phyloP scores from a whole-genome alignment of 345 rosid species.

The Durio zibethinus region DNA sequence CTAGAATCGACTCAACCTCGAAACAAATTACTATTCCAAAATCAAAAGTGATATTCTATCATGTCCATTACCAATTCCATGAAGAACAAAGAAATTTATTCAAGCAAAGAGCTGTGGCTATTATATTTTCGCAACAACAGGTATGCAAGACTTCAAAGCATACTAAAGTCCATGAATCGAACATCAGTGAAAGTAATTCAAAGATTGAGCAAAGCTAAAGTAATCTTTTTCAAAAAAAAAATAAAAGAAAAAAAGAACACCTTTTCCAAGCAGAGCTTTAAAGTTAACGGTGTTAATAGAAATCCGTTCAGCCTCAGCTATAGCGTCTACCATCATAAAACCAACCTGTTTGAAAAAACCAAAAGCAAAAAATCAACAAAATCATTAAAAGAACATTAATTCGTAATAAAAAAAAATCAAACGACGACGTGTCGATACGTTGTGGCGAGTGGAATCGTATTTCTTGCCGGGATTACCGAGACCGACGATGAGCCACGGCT shows the following conservation, averaged over 20 bases:
- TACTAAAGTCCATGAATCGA: not conserved
- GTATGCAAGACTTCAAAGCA: not conserved
- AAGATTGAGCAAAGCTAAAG: not conserved
- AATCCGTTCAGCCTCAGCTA: conserved; percentile 89
- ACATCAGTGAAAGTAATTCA: not conserved
- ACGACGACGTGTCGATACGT: conserved; percentile 31
- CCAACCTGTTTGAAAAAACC: conserved; percentile 39
- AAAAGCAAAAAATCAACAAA: not conserved
- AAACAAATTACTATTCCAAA: not conserved
- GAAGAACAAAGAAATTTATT: not conserved
- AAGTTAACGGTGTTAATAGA: conserved; percentile 55
- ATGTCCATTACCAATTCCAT: not conserved
- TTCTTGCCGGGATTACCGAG: conserved; percentile 86
- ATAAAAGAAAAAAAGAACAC: conserved; percentile 22
- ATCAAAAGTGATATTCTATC: not conserved
- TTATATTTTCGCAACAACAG: not conserved
- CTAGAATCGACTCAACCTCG: not conserved
- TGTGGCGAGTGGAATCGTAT: conserved; percentile 78
- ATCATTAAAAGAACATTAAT: not conserved
- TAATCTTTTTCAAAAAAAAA: not conserved
- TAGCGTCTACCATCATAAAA: conserved; percentile 80
- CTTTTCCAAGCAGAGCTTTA: conserved; percentile 79
- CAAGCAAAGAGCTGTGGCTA: not conserved
- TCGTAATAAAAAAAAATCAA: not conserved
- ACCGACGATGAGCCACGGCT: conserved; percentile 76